phyloP scores from a whole-genome alignment of 352 stramenopile genomes.

The Phytophthora capsici region DNA sequence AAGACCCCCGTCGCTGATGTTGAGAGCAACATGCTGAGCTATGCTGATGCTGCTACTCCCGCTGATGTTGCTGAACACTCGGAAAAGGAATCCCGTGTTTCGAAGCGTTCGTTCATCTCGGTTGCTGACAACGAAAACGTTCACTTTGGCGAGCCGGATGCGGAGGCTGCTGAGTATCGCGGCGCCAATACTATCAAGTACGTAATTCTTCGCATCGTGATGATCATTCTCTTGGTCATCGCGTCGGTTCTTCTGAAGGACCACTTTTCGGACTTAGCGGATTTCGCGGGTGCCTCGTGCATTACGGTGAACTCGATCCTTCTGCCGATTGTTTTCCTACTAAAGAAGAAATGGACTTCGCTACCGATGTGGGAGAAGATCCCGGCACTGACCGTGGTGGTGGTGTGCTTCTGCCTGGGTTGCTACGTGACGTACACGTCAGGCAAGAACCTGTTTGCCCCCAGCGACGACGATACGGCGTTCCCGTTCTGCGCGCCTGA shows the following conservation, averaged over 20 bases:
- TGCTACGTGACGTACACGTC: constrained; percentile 42
- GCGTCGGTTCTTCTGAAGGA: constrained; percentile 51
- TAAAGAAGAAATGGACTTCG: constrained; percentile 39
- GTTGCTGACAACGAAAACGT: constrained; percentile 46
- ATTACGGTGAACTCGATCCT: constrained; percentile 59
- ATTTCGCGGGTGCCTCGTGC: constrained; percentile 51
- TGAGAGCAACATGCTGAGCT: constrained; percentile 36
- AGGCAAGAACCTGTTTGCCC: constrained; percentile 37
- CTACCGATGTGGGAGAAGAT: constrained; percentile 40
- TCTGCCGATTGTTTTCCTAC: constrained; percentile 47
- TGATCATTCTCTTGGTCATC: constrained; percentile 44
- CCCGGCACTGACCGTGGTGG: constrained; percentile 24
- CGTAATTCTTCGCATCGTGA: constrained; percentile 38
- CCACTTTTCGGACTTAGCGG: constrained; percentile 48
- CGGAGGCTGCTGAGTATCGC: constrained; percentile 39
- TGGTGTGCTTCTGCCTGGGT: constrained; percentile 38
- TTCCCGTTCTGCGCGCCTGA: constrained; percentile 48
- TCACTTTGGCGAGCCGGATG: constrained; percentile 17
- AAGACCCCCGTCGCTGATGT: constrained; percentile 32
- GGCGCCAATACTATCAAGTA: constrained; percentile 50
- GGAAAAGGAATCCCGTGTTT: constrained; percentile 30
- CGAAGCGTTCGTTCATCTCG: constrained; percentile 48
- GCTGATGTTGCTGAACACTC: constrained; percentile 16
- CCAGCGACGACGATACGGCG: constrained; percentile 22
- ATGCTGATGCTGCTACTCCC: constrained; percentile 20